Percentiles rank a stretch among this genome's conserved stretches.
Conservation (phyloP, 352 stramenopile species). For the Globisporangium acanthophoron region DNA sequence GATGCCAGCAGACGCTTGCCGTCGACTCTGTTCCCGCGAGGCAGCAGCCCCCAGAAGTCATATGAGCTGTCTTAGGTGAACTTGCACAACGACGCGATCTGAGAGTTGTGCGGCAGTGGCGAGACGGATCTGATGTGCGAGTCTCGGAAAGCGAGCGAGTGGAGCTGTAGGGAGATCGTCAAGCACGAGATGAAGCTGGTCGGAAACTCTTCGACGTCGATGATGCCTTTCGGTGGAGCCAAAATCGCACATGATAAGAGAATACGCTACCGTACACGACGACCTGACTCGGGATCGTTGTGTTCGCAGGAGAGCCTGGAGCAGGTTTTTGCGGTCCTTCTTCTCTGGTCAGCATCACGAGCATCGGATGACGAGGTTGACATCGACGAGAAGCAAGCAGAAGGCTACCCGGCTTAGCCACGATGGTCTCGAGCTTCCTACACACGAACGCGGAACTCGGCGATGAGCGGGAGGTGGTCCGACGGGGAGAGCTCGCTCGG, state of each 20-base stretch:
- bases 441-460: slow-evolving; percentile 42
- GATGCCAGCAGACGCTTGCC: not conserved
- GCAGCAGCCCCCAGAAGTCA: slow-evolving; percentile 1
- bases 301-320: not conserved
- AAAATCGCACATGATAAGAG: slow-evolving; percentile 15
- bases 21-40: not conserved
- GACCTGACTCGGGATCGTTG: slow-evolving; percentile 13
- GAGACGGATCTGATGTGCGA: slow-evolving; percentile 2
- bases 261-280: slow-evolving; percentile 17
- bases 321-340: no score
- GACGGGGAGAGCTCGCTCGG: slow-evolving; percentile 66
- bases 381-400: no score
- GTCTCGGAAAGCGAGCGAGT: slow-evolving; percentile 1
- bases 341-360: no score
- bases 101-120: no score
- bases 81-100: no score
- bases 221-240: slow-evolving; percentile 2
- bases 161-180: slow-evolving; percentile 6
- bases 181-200: slow-evolving; percentile 4
- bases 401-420: no score
- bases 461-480: slow-evolving; percentile 70
- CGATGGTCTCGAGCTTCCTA: not conserved
- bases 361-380: not conserved
- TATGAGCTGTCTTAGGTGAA: no score
- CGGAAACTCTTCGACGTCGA: slow-evolving; percentile 3